Percentiles rank a stretch among this genome's conserved stretches.
Evolutionary conservation across 75 land plant genomes (phyloP).

Genomic region (Pinus albicaulis): DNA sequence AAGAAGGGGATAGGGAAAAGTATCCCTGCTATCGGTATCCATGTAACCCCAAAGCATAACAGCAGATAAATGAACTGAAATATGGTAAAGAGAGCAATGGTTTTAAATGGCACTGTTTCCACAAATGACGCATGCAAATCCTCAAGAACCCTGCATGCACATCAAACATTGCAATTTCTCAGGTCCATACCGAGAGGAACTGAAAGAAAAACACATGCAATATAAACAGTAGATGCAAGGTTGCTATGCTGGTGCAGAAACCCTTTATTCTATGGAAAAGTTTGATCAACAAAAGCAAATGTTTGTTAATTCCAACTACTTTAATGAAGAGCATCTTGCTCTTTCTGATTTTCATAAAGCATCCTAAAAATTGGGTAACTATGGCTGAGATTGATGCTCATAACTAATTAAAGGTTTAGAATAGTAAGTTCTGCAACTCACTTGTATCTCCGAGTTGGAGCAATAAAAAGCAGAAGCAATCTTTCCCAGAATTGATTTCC

Average conservation of each 20-base stretch:
- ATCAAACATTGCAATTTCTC: neutral
- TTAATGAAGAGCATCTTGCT: neutral
- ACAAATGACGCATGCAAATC: conserved; percentile 79
- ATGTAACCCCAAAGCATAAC: conserved; percentile 86
- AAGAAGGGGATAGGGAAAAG: conserved; percentile 90
- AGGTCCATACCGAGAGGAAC: neutral
- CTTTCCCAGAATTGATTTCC: conserved; percentile 97
- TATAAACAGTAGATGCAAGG: neutral
- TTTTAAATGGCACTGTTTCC: conserved; percentile 83
- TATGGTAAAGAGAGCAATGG: conserved; percentile 66
- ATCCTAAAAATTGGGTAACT: neutral
- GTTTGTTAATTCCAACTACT: neutral
- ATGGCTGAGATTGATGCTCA: too few relatives aligned
- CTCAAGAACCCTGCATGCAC: conserved; percentile 67
- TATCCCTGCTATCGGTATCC: conserved; percentile 96
- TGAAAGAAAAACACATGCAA: neutral
- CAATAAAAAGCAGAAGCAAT: conserved; percentile 66
- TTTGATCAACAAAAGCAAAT: neutral
- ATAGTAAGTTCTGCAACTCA: conserved; percentile 16
- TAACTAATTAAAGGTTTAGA: neutral
- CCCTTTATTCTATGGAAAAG: neutral
- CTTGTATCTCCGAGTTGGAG: conserved; percentile 74
- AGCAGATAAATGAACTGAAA: conserved; percentile 81
- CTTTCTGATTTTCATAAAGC: neutral
- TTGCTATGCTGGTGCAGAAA: neutral